Percentiles rank a stretch among this genome's conserved stretches.
These are phyloP conservation scores for Sequoia sempervirens DNA, from an alignment of 75 land plant genomes.

Conservation along the genomic window DNA sequence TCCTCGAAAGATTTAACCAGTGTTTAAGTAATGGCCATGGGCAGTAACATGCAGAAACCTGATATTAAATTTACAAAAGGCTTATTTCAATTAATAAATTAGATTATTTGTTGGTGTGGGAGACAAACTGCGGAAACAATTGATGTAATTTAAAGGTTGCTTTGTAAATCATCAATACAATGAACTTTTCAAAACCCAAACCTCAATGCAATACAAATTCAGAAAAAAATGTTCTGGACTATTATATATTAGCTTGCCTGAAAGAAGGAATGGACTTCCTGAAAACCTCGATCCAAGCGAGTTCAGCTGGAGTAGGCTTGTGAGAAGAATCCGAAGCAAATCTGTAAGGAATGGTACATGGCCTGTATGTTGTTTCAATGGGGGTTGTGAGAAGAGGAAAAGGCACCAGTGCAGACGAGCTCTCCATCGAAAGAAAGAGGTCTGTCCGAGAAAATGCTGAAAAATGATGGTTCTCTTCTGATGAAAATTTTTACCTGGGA, in stretches of 20 bases:
- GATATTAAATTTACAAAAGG: too few species aligned
- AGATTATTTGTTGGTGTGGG: background rate
- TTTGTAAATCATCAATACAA: background rate
- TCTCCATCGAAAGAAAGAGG: slow-evolving; percentile 49
- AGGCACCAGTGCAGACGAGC: slow-evolving; percentile 60
- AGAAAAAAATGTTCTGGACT: too few species aligned
- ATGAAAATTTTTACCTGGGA: background rate
- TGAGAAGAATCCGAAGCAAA: slow-evolving; percentile 82
- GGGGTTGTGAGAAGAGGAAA: slow-evolving; percentile 73
- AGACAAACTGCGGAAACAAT: background rate
- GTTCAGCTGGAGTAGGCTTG: slow-evolving; percentile 75
- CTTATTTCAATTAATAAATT: too few species aligned
- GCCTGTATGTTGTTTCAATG: slow-evolving; percentile 73
- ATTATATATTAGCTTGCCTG: slow-evolving; percentile 27
- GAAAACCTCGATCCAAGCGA: slow-evolving; percentile 85
- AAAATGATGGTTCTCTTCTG: background rate
- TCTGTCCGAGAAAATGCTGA: background rate
- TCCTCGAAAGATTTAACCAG: background rate
- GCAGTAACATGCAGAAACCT: background rate
- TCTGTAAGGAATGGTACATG: slow-evolving; percentile 94
- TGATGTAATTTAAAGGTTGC: background rate
- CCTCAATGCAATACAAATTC: background rate
- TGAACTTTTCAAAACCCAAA: background rate
- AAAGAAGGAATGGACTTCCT: slow-evolving; percentile 82
- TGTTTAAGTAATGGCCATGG: background rate